Base-by-base conservation (phyloP, 177 flowering plant genomes). In the Tripterygium wilfordii region DNA sequence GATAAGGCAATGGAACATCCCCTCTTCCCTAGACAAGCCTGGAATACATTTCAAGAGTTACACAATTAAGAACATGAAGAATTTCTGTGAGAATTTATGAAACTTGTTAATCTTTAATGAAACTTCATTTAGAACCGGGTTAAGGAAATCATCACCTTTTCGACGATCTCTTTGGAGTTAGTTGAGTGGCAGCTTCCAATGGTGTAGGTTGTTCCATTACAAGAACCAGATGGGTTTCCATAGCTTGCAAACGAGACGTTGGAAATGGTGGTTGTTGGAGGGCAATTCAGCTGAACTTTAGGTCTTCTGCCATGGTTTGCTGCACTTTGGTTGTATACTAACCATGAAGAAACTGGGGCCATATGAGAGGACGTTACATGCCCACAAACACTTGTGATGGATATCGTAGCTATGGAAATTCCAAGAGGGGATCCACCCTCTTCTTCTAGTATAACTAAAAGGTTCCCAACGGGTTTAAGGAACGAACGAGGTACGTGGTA, bases 401-500 rank as follows among this genome's bases (percentile, higher is more conserved):
- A 51, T 52, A 74, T 62, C 10, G 72, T 67, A 53, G 71, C 75
- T 23, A 88, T 24, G 1, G 85, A 53, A 21, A 88, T 71, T 10
- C 61, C 55, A 14, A 65, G 64, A 33, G 96, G 94, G 50, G 77
- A 46, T 3, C 86, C 83, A 1, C 25, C 50, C 58, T 75, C 64
- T 65, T 88, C 96, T 53, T 88, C 95, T 5, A 79, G 63, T 29
- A 88, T 36, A 35, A 85, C 85, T 36, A 88, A 43, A 18, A 62
- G 66, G 58, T 88, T 88, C 15, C 64, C 72, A 21, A 53, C 58
- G 4, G 81, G 65, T 39, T 72, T 74, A 23, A 88, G 77, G 65
- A 77, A 85, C 6, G 85, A 71, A 28, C 89, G 43, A 15, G 96
- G 96, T 25, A 88, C 49, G 56, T 85, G 67, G 61, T 88, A 85